Evolutionary conservation across 1,284 basidiomycete genomes (phyloP).

Genomic region (Coniferiporia weirii): DNA sequence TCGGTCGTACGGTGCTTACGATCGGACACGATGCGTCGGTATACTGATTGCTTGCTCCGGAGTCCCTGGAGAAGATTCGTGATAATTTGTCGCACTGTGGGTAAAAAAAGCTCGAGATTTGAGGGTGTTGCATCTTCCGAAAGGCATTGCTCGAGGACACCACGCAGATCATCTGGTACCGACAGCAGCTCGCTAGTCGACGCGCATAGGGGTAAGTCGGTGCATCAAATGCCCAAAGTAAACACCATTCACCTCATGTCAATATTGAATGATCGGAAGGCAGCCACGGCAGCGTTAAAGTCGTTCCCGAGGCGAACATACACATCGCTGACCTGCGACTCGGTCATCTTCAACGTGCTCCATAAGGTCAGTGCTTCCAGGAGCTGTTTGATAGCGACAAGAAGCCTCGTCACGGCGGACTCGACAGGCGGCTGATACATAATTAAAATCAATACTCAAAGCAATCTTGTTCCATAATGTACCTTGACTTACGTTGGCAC

Average conservation of each 20-base stretch:
- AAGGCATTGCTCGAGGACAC: constrained; percentile 84
- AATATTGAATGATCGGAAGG: constrained; percentile 84
- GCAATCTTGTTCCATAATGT: not conserved
- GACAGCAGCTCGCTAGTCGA: constrained; percentile 73
- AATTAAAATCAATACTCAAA: not conserved
- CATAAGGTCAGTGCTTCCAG: constrained; percentile 89
- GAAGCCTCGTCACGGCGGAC: constrained; percentile 86
- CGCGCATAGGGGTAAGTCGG: constrained; percentile 14
- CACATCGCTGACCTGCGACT: constrained; percentile 89
- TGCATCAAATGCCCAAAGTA: not conserved
- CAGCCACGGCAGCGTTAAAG: constrained; percentile 90
- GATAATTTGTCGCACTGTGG: constrained; percentile 90
- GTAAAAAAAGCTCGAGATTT: constrained; percentile 87
- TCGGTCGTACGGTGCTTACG: constrained; percentile 46
- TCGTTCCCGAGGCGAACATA: constrained; percentile 97
- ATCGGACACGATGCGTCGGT: constrained; percentile 62
- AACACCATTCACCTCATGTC: constrained; percentile 76
- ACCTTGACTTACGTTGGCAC: constrained; percentile 18
- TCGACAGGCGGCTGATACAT: constrained; percentile 67
- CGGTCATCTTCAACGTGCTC: constrained; percentile 73
- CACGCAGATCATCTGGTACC: constrained; percentile 87
- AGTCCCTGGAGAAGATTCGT: constrained; percentile 89
- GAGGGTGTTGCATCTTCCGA: constrained; percentile 85
- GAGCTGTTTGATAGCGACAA: constrained; percentile 93
- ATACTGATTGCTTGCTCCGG: constrained; percentile 84